A percentile compares a stretch with the other conserved stretches of the same genome.
Evolutionary conservation across 2,329 filamentous ascomycete species (phyloP).

Genomic region (Xylariaceae sp.): DNA sequence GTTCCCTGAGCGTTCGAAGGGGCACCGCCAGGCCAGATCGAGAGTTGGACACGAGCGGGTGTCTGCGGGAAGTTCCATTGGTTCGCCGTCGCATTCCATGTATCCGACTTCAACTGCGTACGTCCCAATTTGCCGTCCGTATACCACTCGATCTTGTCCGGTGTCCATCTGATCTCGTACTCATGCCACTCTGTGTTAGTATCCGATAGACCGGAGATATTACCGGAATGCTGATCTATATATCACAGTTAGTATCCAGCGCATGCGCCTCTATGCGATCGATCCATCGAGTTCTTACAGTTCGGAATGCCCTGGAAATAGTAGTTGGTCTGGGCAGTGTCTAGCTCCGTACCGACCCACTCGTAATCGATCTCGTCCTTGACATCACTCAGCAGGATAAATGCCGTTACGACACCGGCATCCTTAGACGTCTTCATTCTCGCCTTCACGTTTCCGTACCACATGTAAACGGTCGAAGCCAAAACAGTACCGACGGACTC

Average conservation of each 20-base stretch:
- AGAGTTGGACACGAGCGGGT: conserved; percentile 83
- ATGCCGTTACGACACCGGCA: conserved; percentile 88
- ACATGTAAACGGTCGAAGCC: conserved; percentile 79
- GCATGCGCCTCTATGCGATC: neutral
- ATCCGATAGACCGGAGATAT: conserved; percentile 59
- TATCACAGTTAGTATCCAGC: conserved; percentile 21
- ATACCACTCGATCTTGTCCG: conserved; percentile 78
- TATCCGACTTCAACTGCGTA: conserved; percentile 67
- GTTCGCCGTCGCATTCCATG: conserved; percentile 79
- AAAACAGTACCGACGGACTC: conserved; percentile 82
- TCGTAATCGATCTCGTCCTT: conserved; percentile 99
- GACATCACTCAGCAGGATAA: conserved; percentile 90
- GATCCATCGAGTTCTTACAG: conserved; percentile 55
- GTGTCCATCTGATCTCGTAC: conserved; percentile 91
- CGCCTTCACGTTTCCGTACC: conserved; percentile 92
- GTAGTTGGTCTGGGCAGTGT: conserved; percentile 84
- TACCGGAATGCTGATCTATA: conserved; percentile 67
- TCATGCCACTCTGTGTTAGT: conserved; percentile 77
- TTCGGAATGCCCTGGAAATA: conserved; percentile 92
- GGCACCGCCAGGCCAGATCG: conserved; percentile 90
- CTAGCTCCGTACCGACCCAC: conserved; percentile 76
- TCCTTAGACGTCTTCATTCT: conserved; percentile 80
- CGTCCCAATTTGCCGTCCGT: conserved; percentile 77
- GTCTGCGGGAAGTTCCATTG: conserved; percentile 88
- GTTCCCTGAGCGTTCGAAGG: conserved; percentile 76